phyloP scores from a whole-genome alignment of 2,329 filamentous ascomycete genomes.

The Alternaria gansuensis region DNA sequence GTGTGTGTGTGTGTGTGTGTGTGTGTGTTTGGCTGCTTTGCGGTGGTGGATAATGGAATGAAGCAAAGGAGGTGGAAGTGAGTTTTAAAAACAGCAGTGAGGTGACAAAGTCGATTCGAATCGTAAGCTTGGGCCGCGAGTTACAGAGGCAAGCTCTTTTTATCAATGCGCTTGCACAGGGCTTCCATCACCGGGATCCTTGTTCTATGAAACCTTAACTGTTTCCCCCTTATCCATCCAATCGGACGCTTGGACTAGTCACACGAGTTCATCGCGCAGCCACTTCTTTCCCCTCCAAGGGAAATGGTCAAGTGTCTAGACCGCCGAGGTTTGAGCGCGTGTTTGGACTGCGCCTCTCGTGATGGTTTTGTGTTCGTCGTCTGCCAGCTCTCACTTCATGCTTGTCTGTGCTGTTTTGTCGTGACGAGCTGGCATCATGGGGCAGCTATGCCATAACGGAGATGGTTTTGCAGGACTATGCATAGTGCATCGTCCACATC shows the following conservation, averaged over 20 bases:
- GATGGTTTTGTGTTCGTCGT: neutral
- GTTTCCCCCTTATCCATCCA: neutral
- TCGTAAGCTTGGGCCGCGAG: neutral
- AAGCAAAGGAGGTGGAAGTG: neutral
- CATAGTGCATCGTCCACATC: neutral
- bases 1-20: neutral
- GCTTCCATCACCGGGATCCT: slow-evolving; percentile 3
- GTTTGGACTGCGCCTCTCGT: slow-evolving; percentile 2
- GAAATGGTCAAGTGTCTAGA: neutral
- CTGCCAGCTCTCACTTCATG: neutral
- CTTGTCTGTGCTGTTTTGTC: neutral
- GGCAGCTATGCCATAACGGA: neutral
- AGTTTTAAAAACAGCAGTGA: neutral
- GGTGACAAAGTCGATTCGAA: neutral
- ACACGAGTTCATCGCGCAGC: neutral
- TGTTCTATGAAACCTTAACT: slow-evolving; percentile 7
- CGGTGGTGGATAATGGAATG: too few relatives aligned
- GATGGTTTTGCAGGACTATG: neutral
- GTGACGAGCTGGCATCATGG: neutral
- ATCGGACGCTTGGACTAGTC: neutral
- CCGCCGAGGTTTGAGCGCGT: neutral
- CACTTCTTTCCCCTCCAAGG: neutral
- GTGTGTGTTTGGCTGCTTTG: neutral
- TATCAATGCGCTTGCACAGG: neutral
- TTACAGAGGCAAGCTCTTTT: neutral